Base-by-base conservation (phyloP, 1,284 basidiomycete species). In the Ustilago bromivora region DNA sequence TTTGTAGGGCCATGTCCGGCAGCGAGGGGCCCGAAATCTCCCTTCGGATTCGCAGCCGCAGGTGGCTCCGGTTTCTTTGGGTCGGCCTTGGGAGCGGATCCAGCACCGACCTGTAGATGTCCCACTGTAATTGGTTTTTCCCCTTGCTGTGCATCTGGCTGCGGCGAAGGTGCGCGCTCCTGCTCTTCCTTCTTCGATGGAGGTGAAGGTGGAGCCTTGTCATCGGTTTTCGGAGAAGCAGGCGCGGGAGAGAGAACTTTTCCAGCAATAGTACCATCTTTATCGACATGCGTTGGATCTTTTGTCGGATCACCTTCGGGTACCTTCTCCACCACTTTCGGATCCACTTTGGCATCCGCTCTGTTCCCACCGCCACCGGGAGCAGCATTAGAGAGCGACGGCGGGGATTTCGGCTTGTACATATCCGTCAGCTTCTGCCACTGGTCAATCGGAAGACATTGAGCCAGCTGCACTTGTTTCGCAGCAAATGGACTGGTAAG, bases 391-490 rank as follows among this genome's bases (percentile, higher is more conserved):
- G 43, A 19, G 6, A 19, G 43, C 6, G n/a, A 12, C 10, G 36
- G 13, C 4, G 28, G 6, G 3, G 28, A 3, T 19, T 68, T 57
- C 0, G 71, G 71, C 31, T 46, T 49, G 35, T 68, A 73, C 66
- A 68, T 61, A 5, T 61, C 58, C 11, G 66, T 68, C 57, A 73
- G 36, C 28, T 38, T 43, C 10, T 61, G 35, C 71, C 71, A 73
- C 15, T 47, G 32, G 0, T 0, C 1, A 3, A 54, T 40, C 1
- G 49, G 32, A 54, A 73, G 43, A 31, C 71, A 73, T 47, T 73
- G 71, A 2, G 71, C 66, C 31, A 73, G 32, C 15, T 73, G 71
- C 0, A 73, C 71, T 47, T 73, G 71, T 35, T 68, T 61, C 0
- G 61, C 66, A 1, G 71, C 66, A 35, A 54, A 73, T 1, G 36